Evolutionary conservation across 192 early-diverging fungal species (phyloP).

Genomic region (Gamsiella multidivaricata): DNA sequence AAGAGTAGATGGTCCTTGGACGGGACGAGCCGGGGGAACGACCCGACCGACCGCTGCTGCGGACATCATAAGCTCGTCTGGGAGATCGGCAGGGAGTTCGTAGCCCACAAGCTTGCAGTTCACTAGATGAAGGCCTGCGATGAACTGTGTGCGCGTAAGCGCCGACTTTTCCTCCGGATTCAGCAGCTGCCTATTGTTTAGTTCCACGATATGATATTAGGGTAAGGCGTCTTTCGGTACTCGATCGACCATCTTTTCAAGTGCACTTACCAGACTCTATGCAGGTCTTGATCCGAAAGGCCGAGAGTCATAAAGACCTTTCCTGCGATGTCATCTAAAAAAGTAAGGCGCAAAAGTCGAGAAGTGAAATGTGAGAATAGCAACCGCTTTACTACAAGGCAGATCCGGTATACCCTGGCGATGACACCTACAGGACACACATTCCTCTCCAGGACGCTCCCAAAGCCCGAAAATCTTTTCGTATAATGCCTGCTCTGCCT

Average conservation of each 20-base stretch:
- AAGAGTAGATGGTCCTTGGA: conserved; percentile 27
- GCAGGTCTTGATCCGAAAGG: conserved; percentile 12
- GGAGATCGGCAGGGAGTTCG: conserved; percentile 31
- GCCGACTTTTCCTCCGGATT: conserved; percentile 29
- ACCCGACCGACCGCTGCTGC: conserved; percentile 38
- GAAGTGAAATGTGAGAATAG: not conserved
- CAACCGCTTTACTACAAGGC: not conserved
- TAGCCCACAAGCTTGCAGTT: conserved; percentile 27
- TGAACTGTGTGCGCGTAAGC: conserved; percentile 32
- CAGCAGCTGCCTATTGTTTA: conserved; percentile 22
- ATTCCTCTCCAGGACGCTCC: conserved; percentile 49
- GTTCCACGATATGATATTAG: too few species aligned
- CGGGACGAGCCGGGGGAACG: conserved; percentile 26
- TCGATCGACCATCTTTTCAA: not conserved
- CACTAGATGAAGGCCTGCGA: conserved; percentile 46
- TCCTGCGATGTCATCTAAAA: conserved; percentile 43
- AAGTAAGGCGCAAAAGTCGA: not conserved
- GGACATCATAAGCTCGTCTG: conserved; percentile 49
- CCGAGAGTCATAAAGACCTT: conserved; percentile 53
- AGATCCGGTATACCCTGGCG: not conserved
- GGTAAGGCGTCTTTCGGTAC: not conserved
- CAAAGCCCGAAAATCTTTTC: conserved; percentile 45
- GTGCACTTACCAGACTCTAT: conserved; percentile 21
- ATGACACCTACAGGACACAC: conserved; percentile 31
- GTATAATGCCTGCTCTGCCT: conserved; percentile 33